Base-by-base conservation (phyloP, 2,329 filamentous ascomycete genomes). In the Nigrospora osmanthi region DNA sequence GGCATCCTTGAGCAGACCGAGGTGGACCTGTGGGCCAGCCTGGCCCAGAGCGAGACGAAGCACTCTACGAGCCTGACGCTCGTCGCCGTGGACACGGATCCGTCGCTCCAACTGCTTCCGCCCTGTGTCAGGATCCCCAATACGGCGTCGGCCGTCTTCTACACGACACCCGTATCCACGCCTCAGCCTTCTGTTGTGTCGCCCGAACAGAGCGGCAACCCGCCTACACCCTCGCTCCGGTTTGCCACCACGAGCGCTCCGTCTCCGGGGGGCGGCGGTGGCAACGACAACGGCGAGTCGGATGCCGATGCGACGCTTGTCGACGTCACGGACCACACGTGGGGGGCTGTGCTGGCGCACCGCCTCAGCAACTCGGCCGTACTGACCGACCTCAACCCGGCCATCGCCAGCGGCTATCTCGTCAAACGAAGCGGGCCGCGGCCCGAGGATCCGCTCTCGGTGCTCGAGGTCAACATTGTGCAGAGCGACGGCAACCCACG, bases 241-340 rank as follows among this genome's bases (percentile, higher is more conserved):
- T 51, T 56, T 51, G 47, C 58, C 15, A 43, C 56, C 10, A 53
- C 56, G 34, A 54, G 68, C 23, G 66, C 74, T 1, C 70, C 73
- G 3, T 77, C 69, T 23, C 72, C 73, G 0, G 65, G 68, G 35
- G 56, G 52, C 11, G 65, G 68, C 36, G 56, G 52, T 12, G 62
- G 66, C 3, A 66, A 70, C 33, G 62, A 63, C 40, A 38, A 12
- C 17, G 62, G 64, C 11, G 52, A 59, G 54, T 66, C 74, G 39
- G 80, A 85, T 47, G 71, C 72, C 2, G 85, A 90, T 46, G 78
- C 83, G 1, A 77, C 83, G 16, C 75, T 94, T 11, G 67, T 87
- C 15, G 87, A 93, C 56, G 64, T 78, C 2, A 81, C 81, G 1
- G 87, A 93, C 54, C 84, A 87, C 50, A 85, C 79, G 1, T 91